phyloP scores from a whole-genome alignment of 2,329 filamentous ascomycete species.

The Alternaria triticimaculans region DNA sequence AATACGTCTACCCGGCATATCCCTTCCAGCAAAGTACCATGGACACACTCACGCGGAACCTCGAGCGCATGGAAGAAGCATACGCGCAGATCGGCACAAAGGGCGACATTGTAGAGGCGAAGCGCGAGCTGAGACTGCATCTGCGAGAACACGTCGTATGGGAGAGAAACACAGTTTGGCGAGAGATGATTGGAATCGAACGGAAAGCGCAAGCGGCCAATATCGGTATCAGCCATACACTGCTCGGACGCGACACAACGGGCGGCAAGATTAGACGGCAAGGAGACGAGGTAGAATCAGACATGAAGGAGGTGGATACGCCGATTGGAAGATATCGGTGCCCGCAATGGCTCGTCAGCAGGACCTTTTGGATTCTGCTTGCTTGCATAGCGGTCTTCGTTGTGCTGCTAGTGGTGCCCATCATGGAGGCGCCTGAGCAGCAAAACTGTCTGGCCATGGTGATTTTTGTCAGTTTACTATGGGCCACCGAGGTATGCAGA shows the following conservation, averaged over 20 bases:
- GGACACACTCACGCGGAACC: constrained; percentile 72
- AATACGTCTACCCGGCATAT: constrained; percentile 77
- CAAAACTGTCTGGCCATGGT: constrained; percentile 96
- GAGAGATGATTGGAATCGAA: constrained; percentile 98
- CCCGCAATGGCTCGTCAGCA: constrained; percentile 83
- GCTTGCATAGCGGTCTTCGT: constrained; percentile 75
- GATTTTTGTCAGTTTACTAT: constrained; percentile 89
- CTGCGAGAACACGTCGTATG: constrained; percentile 96
- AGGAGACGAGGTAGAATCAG: constrained; percentile 76
- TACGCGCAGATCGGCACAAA: constrained; percentile 85
- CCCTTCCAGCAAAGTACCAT: constrained; percentile 80
- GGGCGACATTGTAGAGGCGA: constrained; percentile 77
- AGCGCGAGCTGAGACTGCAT: constrained; percentile 85
- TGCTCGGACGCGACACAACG: constrained; percentile 78
- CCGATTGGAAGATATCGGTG: constrained; percentile 78
- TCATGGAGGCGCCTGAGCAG: constrained; percentile 87
- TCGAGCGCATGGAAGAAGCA: constrained; percentile 75
- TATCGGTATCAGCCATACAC: constrained; percentile 76
- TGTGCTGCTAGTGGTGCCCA: constrained; percentile 74
- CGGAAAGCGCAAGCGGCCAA: constrained; percentile 93
- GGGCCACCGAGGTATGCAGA: constrained; percentile 83
- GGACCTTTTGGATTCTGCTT: constrained; percentile 79
- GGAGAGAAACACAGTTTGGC: constrained; percentile 98
- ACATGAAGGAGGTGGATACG: constrained; percentile 74
- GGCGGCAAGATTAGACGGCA: constrained; percentile 74